phyloP scores from a whole-genome alignment of 2,329 filamentous ascomycete genomes.

The Ophidiomyces ophidiicola region DNA sequence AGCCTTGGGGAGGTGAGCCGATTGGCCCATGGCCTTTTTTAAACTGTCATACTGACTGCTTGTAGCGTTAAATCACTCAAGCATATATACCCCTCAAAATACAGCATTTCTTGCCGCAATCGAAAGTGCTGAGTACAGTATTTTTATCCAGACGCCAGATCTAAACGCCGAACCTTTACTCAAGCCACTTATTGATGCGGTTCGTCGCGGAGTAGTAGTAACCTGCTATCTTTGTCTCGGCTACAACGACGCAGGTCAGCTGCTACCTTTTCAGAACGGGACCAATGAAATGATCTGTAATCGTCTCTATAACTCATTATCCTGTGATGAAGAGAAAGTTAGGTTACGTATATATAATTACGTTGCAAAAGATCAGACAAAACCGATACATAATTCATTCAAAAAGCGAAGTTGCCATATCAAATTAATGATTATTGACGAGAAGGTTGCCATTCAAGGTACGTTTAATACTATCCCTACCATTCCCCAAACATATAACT shows the following conservation, averaged over 20 bases:
- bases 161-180: constrained; percentile 60
- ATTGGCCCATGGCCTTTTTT: background rate
- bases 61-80: constrained; percentile 45
- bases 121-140: constrained; percentile 46
- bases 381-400: constrained; percentile 53
- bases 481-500: background rate
- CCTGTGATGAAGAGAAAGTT: constrained; percentile 38
- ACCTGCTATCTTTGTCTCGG: constrained; percentile 63
- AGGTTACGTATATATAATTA: constrained; percentile 56
- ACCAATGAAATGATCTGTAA: constrained; percentile 61
- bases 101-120: constrained; percentile 60
- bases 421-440: constrained; percentile 65
- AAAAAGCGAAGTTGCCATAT: constrained; percentile 61
- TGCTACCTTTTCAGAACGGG: constrained; percentile 62
- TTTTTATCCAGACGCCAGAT: constrained; percentile 72
- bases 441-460: constrained; percentile 54
- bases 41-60: background rate
- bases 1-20: constrained; percentile 46
- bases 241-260: constrained; percentile 66
- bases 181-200: constrained; percentile 50
- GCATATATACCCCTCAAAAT: constrained; percentile 58
- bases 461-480: too few relatives aligned
- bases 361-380: constrained; percentile 58
- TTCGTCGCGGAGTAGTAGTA: constrained; percentile 55
- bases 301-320: constrained; percentile 45